These are phyloP conservation scores for Syzygium malaccense DNA, from an alignment of 441 rosid species.

Conservation along the genomic window DNA sequence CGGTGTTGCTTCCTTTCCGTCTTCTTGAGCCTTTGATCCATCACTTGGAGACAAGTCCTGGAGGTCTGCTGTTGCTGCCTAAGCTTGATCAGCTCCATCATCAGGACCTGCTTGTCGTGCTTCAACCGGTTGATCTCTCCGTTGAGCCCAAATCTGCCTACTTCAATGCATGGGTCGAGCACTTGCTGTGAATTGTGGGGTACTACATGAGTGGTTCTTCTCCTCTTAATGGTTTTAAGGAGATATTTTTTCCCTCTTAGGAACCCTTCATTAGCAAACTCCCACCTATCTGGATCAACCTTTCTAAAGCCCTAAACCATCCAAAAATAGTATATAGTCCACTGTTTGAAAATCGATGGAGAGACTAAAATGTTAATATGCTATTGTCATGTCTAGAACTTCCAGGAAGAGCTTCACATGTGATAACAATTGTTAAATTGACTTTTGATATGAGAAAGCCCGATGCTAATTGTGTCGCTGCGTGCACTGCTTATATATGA, in stretches of 20 bases:
- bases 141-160: neutral
- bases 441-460: neutral
- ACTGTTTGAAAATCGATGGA: neutral
- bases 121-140: neutral
- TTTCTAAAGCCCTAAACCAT: neutral
- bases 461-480: neutral
- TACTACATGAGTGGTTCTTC: neutral
- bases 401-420: neutral
- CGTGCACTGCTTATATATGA: neutral
- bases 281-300: neutral
- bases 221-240: slow-evolving; percentile 4
- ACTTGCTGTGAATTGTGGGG: neutral
- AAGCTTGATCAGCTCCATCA: slow-evolving; percentile 8
- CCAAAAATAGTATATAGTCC: neutral
- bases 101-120: slow-evolving; percentile 10
- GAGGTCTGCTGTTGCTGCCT: slow-evolving; percentile 14
- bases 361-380: neutral
- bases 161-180: slow-evolving; percentile 4
- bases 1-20: slow-evolving; percentile 43
- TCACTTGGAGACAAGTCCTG: neutral
- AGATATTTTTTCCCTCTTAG: neutral
- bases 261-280: neutral
- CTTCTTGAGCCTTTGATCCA: slow-evolving; percentile 2
- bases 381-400: neutral
- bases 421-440: neutral